phyloP scores from a whole-genome alignment of 805 yeast species.

The Cyberlindnera xishuangbannaensis region DNA sequence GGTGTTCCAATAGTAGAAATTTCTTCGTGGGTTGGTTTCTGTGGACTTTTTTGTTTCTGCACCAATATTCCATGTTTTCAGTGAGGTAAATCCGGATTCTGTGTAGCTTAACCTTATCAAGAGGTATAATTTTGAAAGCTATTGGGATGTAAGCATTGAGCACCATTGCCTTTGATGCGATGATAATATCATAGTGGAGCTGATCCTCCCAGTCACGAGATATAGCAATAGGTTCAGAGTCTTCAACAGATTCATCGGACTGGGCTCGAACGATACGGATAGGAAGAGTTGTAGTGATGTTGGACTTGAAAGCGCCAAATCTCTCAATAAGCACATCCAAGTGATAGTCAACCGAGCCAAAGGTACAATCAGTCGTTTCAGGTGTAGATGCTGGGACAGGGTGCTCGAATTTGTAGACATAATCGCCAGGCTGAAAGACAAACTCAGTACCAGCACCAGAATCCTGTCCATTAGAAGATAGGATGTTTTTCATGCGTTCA shows the following conservation, averaged over 20 bases:
- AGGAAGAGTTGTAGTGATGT: conserved; percentile 56
- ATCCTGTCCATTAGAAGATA: conserved; percentile 5
- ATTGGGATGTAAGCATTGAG: conserved; percentile 80
- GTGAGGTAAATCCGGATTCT: conserved; percentile 80
- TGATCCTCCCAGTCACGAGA: conserved; percentile 92
- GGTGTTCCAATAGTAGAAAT: conserved; percentile 73
- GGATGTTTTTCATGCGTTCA: conserved; percentile 14
- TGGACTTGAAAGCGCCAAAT: conserved; percentile 80
- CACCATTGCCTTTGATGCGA: conserved; percentile 84
- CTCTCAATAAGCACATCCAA: conserved; percentile 70
- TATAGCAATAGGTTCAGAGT: conserved; percentile 88
- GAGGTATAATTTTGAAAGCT: conserved; percentile 75
- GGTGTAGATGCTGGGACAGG: conserved; percentile 79
- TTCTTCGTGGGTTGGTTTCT: conserved; percentile 87
- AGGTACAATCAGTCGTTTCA: conserved; percentile 70
- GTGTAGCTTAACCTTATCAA: conserved; percentile 81
- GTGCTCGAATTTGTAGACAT: conserved; percentile 87
- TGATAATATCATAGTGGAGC: conserved; percentile 80
- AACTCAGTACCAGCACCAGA: conserved; percentile 20
- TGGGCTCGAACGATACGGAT: conserved; percentile 71
- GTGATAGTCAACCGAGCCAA: conserved; percentile 71
- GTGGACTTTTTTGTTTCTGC: conserved; percentile 81
- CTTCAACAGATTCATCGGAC: conserved; percentile 73
- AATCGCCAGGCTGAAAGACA: conserved; percentile 80
- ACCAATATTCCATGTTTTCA: conserved; percentile 86